Evolutionary conservation across 169 alveolate species (phyloP).

Genomic region (Plasmodium chabaudi): DNA sequence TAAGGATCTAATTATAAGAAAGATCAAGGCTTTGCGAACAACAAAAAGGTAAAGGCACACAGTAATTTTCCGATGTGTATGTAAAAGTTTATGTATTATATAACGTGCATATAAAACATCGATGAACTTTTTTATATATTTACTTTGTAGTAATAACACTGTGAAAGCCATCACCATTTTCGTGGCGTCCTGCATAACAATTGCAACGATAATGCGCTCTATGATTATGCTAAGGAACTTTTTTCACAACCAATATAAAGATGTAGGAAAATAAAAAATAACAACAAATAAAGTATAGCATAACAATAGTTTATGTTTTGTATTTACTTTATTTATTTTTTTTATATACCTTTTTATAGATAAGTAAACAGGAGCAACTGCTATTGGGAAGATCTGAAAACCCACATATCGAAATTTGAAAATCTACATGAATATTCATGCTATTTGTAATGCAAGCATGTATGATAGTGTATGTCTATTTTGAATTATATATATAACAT

Average conservation of each 20-base stretch:
- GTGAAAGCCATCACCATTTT: constrained; percentile 39
- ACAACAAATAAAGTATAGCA: constrained; percentile 2
- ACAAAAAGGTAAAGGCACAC: constrained; percentile 19
- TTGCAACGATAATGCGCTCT: constrained; percentile 13
- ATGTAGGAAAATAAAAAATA: constrained; percentile 14
- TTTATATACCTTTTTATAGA: constrained; percentile 16
- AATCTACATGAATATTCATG: background rate
- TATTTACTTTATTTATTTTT: constrained; percentile 1
- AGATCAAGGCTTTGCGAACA: constrained; percentile 28
- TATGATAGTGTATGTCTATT: no score
- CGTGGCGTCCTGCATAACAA: constrained; percentile 55
- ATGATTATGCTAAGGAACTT: constrained; percentile 39
- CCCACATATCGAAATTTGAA: constrained; percentile 69
- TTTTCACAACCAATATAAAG: constrained; percentile 70
- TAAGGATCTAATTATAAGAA: constrained; percentile 55
- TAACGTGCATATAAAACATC: background rate
- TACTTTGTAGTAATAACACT: constrained; percentile 30
- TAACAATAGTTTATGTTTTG: background rate
- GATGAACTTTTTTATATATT: background rate
- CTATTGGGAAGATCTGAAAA: constrained; percentile 58
- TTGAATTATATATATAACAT: background rate
- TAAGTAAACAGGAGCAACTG: constrained; percentile 66
- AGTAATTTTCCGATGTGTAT: background rate
- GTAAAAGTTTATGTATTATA: background rate
- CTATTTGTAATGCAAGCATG: no score